Base-by-base conservation (phyloP, 2,329 filamentous ascomycete species). In the Arthrobotrys megalospora region DNA sequence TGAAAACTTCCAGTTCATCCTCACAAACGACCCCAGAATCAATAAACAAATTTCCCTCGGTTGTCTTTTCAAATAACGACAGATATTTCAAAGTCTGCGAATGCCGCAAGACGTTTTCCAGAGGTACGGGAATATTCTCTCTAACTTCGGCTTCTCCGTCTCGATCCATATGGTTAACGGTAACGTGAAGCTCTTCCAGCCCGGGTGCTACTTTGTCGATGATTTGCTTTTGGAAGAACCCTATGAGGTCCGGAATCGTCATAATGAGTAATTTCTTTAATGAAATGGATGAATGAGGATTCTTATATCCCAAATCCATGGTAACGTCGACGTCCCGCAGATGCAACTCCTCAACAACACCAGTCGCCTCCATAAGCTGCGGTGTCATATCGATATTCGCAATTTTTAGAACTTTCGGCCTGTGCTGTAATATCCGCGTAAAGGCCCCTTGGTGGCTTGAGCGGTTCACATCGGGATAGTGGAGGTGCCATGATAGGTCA, bases 131-230 rank as follows among this genome's bases (percentile, higher is more conserved):
- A 16, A 60, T 67, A 10, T 53, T 67, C 19, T 75, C 70, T 8
- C 70, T 50, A 60, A 60, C 8, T 38, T 62, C 62, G 6, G 28
- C 16, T 19, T 47, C 62, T 1, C 28, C 38, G 32, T 50, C 43
- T 16, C 14, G n/a, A 14, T 67, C 52, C 8, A 41, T 34, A 24
- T 75, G 48, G n/a, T 60, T 53, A 4, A 67, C 34, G 10, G 41
- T 75, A 19, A 75, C 32, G 41, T 67, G 70, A 16, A 58, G 55
- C 16, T 66, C 60, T 16, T 62, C 70, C 48, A 75, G 24, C 4
- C 70, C 70, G 10, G 70, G 70, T 12, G 11, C 16, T 8, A 75
- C 6, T 19, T 62, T 75, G 21, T 38, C 52, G 3, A 75, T 6
- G 2, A 75, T 60, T 36, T 75, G 36, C 12, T 67, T 19, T 5